Evolutionary conservation across 352 stramenopile genomes (phyloP), one percentile per base, ranked within the genome.

Genomic region (Phytophthora cactorum): DNA sequence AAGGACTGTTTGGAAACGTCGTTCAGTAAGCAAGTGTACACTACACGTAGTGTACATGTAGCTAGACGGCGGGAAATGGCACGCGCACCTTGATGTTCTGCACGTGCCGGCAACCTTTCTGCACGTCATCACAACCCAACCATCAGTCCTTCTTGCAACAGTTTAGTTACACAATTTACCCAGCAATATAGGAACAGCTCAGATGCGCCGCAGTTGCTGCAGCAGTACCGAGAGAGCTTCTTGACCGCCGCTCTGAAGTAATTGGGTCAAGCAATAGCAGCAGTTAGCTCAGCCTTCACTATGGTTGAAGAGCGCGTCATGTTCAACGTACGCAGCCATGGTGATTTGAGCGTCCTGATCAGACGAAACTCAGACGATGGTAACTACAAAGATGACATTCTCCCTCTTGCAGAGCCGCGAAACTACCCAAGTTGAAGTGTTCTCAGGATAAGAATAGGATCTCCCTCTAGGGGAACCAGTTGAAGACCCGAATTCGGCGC

Each of bases 41-140:
- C 17, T 22, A 22, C 17, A 22, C 0, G 17, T 22, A 32, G 12
- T 17, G 14, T 12, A 43, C 5, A 27, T 10, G 43, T 9, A 44
- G 52, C 29, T 10, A 41, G n/a, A 22, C 22, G 9, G 25, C 29
- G 41, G 29, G 32, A 56, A 17, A 34, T 31, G 15, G 47, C 50
- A 25, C 58, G 25, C 61, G 11, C n/a, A 86, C 78, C 74, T 92
- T 88, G 61, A 92, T 76, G 39, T 81, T 85, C 44, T 92, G 80
- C 38, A 92, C 74, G 32, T 90, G 78, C 6, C 81, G 78, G 15
- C 82, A 90, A 84, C 80, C 78, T 89, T 90, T 92, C 82, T 90
- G 45, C 32, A 68, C 62, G 56, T 29, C 29, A 55, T 59, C 41
- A 38, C 32, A 64, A 39, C 22, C 34, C 59, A n/a, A 50, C 47